phyloP scores from a whole-genome alignment of 306 rosid species.

The Prunus kanzakura region DNA sequence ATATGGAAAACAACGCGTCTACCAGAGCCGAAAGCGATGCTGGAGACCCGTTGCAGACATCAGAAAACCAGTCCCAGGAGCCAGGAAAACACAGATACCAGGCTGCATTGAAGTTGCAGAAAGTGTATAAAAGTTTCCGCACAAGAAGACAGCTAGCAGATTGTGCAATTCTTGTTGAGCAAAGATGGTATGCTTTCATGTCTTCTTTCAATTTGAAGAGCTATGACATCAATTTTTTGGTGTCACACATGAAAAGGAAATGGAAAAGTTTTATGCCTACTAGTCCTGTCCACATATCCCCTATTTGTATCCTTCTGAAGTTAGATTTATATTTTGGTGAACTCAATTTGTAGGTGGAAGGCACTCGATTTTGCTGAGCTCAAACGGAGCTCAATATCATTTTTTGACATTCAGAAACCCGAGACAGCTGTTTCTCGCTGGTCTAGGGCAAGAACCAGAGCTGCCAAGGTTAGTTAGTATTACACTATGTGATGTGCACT shows the following conservation, averaged over 20 bases:
- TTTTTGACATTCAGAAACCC: slow-evolving; percentile 72
- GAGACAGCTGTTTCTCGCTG: slow-evolving; percentile 78
- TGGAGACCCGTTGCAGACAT: slow-evolving; percentile 14
- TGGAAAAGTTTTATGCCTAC: neutral
- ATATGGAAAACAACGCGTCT: slow-evolving; percentile 33
- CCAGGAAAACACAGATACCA: slow-evolving; percentile 24
- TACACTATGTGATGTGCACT: neutral
- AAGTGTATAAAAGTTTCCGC: slow-evolving; percentile 88
- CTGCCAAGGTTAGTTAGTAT: slow-evolving; percentile 62
- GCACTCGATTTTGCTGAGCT: slow-evolving; percentile 81
- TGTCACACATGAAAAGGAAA: neutral
- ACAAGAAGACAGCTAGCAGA: slow-evolving; percentile 83
- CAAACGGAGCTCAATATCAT: slow-evolving; percentile 75
- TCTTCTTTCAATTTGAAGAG: neutral
- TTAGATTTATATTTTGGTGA: slow-evolving; percentile 1
- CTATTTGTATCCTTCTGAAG: neutral
- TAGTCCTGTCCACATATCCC: neutral
- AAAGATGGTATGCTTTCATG: slow-evolving; percentile 64
- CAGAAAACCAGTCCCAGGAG: slow-evolving; percentile 35
- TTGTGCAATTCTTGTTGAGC: slow-evolving; percentile 89
- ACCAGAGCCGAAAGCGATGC: slow-evolving; percentile 30
- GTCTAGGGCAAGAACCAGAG: slow-evolving; percentile 76
- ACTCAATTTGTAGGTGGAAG: slow-evolving; percentile 63
- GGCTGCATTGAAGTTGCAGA: slow-evolving; percentile 83
- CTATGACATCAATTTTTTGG: neutral